Percentiles rank a stretch among this genome's conserved stretches.
Evolutionary conservation across 2,329 filamentous ascomycete species (phyloP).

Genomic region (Paecilomyces fulvus): DNA sequence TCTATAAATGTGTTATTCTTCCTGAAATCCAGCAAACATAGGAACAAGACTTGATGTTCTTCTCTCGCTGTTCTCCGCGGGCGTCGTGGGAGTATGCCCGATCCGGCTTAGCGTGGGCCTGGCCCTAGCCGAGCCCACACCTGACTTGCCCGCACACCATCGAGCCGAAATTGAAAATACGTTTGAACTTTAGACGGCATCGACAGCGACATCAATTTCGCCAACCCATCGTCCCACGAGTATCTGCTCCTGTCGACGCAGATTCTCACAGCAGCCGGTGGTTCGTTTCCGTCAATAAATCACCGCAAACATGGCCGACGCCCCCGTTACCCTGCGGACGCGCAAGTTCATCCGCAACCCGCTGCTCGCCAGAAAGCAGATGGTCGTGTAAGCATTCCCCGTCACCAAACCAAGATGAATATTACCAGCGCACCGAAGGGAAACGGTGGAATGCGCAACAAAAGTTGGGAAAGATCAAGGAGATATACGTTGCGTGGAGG

Average conservation of each 20-base stretch:
- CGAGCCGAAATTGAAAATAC: slow-evolving; percentile 32
- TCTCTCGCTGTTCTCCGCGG: not conserved
- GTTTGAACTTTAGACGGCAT: slow-evolving; percentile 16
- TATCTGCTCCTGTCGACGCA: slow-evolving; percentile 19
- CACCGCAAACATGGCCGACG: slow-evolving; percentile 76
- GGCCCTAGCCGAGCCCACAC: slow-evolving; percentile 36
- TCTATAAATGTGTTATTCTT: not conserved
- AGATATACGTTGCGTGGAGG: not conserved
- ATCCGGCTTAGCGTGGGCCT: slow-evolving; percentile 19
- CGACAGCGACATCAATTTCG: slow-evolving; percentile 22
- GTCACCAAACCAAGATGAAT: slow-evolving; percentile 5
- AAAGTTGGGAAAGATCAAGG: slow-evolving; percentile 1
- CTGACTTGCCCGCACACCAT: slow-evolving; percentile 12
- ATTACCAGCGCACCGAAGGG: slow-evolving; percentile 3
- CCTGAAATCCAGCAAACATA: not conserved
- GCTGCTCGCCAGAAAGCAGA: slow-evolving; percentile 97
- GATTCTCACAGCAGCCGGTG: slow-evolving; percentile 14
- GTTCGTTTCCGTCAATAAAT: slow-evolving; percentile 18
- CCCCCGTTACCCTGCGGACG: slow-evolving; percentile 77
- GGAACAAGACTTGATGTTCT: not conserved
- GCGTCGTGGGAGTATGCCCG: slow-evolving; percentile 4
- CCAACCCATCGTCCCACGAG: slow-evolving; percentile 13
- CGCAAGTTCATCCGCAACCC: slow-evolving; percentile 99
- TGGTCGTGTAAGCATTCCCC: slow-evolving; percentile 80
- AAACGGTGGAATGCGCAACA: slow-evolving; percentile 4